Conservation (phyloP, 108 stramenopile genomes). For the Parietichytrium sp. region DNA sequence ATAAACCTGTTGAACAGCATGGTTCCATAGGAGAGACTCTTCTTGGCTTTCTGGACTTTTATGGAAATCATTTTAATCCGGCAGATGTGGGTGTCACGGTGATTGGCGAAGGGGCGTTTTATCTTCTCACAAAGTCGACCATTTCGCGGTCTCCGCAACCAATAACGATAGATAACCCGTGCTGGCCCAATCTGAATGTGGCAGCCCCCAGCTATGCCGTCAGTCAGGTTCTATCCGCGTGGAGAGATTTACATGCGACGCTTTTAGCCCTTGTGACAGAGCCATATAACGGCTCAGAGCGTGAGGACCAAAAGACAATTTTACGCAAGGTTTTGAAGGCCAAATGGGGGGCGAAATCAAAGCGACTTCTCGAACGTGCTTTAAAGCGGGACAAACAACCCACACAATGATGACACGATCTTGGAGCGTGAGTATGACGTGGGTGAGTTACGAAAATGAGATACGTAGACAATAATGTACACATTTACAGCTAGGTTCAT, state of each 20-base stretch:
- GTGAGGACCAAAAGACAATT: too few species aligned
- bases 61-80: neutral
- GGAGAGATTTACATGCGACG: neutral
- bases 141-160: neutral
- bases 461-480: too few species aligned
- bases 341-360: too few species aligned
- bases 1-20: neutral
- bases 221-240: neutral
- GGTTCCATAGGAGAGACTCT: neutral
- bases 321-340: too few species aligned
- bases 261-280: too few species aligned
- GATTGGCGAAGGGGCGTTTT: conserved; percentile 26
- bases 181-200: neutral
- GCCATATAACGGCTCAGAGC: too few species aligned
- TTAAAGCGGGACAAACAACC: too few species aligned
- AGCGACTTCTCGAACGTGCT: too few species aligned
- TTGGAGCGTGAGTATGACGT: too few species aligned
- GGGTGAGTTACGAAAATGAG: too few species aligned
- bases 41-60: conserved; percentile 6
- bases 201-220: neutral
- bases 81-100: conserved; percentile 24
- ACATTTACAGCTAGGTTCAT: too few species aligned
- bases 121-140: neutral
- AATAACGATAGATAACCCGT: conserved; percentile 21
- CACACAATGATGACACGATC: too few species aligned